Percentiles rank a stretch among this genome's conserved stretches.
phyloP scores from a whole-genome alignment of 805 yeast species.

The Hanseniaspora lachancei region DNA sequence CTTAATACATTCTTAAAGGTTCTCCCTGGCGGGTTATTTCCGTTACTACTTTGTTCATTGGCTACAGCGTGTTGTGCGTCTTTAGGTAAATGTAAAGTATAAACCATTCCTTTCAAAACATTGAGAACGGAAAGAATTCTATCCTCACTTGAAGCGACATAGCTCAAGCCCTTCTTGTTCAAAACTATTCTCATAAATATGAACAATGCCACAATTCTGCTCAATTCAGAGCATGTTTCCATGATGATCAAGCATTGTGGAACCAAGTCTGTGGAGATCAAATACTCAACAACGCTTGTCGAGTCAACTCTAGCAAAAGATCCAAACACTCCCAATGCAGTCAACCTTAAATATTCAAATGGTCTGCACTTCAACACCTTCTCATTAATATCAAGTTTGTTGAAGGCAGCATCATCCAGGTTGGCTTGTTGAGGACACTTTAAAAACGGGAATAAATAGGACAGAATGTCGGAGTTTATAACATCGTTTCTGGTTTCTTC shows the following conservation, averaged over 20 bases:
- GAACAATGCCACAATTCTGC: conserved; percentile 93
- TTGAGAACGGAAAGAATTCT: conserved; percentile 87
- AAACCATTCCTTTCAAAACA: conserved; percentile 72
- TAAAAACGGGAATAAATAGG: conserved; percentile 84
- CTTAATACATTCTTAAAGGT: conserved; percentile 42
- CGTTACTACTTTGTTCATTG: background rate
- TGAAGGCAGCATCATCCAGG: background rate
- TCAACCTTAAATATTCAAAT: conserved; percentile 82
- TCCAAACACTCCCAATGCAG: conserved; percentile 92
- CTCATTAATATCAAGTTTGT: background rate
- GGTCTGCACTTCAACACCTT: conserved; percentile 63
- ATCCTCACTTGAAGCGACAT: conserved; percentile 90
- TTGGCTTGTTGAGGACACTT: background rate
- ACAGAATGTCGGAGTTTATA: conserved; percentile 79
- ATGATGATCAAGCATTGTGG: conserved; percentile 88
- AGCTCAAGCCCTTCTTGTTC: conserved; percentile 81
- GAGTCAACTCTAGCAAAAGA: conserved; percentile 93
- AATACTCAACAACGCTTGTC: conserved; percentile 82
- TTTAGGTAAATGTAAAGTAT: conserved; percentile 49
- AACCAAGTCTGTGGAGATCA: conserved; percentile 89
- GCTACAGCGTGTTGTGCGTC: background rate
- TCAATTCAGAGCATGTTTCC: conserved; percentile 87
- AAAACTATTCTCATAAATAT: conserved; percentile 83
- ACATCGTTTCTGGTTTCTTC: conserved; percentile 77
- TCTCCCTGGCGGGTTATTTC: background rate